Base-by-base conservation (phyloP, 345 rosid genomes). In the Iberis pinnata region DNA sequence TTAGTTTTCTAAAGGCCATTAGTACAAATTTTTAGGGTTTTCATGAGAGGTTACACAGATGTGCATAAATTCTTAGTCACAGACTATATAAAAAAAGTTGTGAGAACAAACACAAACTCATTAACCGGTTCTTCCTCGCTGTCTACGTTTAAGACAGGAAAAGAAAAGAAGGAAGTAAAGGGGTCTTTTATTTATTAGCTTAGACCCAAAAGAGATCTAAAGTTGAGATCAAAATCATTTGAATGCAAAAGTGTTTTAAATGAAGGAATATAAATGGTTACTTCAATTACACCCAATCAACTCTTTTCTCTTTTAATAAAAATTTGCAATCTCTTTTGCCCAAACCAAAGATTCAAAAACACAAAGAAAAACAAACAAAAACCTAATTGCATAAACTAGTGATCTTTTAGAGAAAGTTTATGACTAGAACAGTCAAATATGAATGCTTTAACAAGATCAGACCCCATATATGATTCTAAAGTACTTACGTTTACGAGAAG, bases 241-340 rank as follows among this genome's bases (percentile, higher is more conserved):
- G 70, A 66, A 58, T 31, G 43, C 55, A 45, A 65, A 65, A 58
- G 64, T 53, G 61, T 38, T 38, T 35, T 53, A 39, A 45, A 60
- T 67, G 51, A 53, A 67, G 66, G 71, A 67, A 53, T 67, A 45
- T 53, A 53, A 9, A 45, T 52, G 56, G 66, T 67, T 60, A 10
- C 71, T 60, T 67, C 71, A 58, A 26, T 37, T 56, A 39, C 71
- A 67, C 71, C 61, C 71, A 59, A 67, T 58, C 56, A 59, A 39
- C 60, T 15, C 43, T 67, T 67, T 60, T 46, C 41, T 40, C 27
- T 44, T 60, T 59, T 53, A 45, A 31, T 10, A 29, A 45, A 60
- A 60, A 22, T 22, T 39, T 9, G 50, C 14, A 58, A 59, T 32
- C 61, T 67, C 47, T 46, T 29, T 67, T 60, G 31, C 64, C 70